These are phyloP conservation scores for Nicotiana rustica DNA, from an alignment of 305 asterid genomes.

Conservation along the genomic window DNA sequence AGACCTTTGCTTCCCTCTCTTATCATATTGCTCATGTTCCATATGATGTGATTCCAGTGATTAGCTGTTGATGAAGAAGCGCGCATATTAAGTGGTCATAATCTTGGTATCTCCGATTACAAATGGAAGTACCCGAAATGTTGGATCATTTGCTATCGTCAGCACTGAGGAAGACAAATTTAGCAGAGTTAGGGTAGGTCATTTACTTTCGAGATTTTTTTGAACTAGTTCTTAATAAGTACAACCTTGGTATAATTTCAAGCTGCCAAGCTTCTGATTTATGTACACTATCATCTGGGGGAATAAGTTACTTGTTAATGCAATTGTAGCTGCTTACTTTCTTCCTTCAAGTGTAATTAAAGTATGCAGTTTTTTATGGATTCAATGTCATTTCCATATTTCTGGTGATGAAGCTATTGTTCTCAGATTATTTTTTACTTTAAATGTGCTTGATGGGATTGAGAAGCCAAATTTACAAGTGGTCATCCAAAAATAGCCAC, in stretches of 20 bases:
- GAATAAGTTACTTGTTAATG: background rate
- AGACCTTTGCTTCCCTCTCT: background rate
- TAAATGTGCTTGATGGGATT: background rate
- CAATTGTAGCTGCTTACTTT: background rate
- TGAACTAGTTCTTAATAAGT: background rate
- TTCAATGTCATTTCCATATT: background rate
- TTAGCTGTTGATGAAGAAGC: background rate
- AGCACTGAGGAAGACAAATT: background rate
- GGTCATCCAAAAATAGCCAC: too few species aligned
- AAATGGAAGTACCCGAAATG: background rate
- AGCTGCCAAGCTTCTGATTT: background rate
- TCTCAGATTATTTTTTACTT: background rate
- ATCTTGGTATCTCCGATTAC: background rate
- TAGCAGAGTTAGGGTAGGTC: slow-evolving; percentile 23
- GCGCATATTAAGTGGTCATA: background rate
- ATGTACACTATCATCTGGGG: background rate
- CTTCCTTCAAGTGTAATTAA: background rate
- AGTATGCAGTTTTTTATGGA: background rate
- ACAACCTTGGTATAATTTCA: background rate
- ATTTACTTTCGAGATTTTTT: background rate
- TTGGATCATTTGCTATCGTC: background rate
- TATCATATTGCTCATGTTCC: background rate
- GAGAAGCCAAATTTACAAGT: background rate
- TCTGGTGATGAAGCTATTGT: background rate
- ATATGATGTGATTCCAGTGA: background rate